A percentile compares a stretch with the other conserved stretches of the same genome.
Evolutionary conservation across 495 filamentous ascomycete genomes (phyloP).

Genomic region (Jackrogersella minutella): DNA sequence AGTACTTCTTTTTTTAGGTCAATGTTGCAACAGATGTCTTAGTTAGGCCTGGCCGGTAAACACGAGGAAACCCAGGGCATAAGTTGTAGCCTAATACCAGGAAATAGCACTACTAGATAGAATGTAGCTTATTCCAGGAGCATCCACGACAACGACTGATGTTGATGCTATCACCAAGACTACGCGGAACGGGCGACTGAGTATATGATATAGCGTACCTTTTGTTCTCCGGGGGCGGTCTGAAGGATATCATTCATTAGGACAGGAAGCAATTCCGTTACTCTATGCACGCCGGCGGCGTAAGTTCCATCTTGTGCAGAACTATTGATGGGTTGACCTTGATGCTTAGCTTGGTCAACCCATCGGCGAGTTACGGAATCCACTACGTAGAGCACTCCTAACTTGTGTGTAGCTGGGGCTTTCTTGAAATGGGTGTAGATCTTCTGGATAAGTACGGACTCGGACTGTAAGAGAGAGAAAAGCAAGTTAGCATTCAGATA

Average conservation of each 20-base stretch:
- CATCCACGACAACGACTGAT: slow-evolving; percentile 25
- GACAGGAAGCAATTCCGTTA: slow-evolving; percentile 89
- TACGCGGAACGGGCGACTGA: slow-evolving; percentile 45
- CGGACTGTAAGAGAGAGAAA: slow-evolving; percentile 71
- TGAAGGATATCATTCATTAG: slow-evolving; percentile 96
- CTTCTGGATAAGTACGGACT: slow-evolving; percentile 94
- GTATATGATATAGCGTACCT: slow-evolving; percentile 77
- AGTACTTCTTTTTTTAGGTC: slow-evolving; percentile 45
- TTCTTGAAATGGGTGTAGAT: slow-evolving; percentile 98
- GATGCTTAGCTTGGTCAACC: slow-evolving; percentile 91
- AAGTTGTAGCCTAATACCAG: slow-evolving; percentile 13
- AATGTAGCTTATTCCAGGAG: slow-evolving; percentile 46
- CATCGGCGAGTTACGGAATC: slow-evolving; percentile 99
- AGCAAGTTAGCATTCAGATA: slow-evolving; percentile 46
- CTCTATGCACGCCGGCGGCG: slow-evolving; percentile 94
- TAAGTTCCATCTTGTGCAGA: slow-evolving; percentile 87
- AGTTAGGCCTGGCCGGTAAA: slow-evolving; percentile 7
- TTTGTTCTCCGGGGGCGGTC: slow-evolving; percentile 91
- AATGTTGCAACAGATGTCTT: slow-evolving; percentile 27
- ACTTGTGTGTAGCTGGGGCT: slow-evolving; percentile 91
- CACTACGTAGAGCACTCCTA: slow-evolving; percentile 99
- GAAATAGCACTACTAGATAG: slow-evolving; percentile 41
- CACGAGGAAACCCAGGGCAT: slow-evolving; percentile 1
- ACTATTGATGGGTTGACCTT: slow-evolving; percentile 79
- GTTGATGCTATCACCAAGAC: slow-evolving; percentile 44